These are phyloP conservation scores for Moesziomyces sp. DNA, from an alignment of 1,284 basidiomycete genomes.

Conservation along the genomic window DNA sequence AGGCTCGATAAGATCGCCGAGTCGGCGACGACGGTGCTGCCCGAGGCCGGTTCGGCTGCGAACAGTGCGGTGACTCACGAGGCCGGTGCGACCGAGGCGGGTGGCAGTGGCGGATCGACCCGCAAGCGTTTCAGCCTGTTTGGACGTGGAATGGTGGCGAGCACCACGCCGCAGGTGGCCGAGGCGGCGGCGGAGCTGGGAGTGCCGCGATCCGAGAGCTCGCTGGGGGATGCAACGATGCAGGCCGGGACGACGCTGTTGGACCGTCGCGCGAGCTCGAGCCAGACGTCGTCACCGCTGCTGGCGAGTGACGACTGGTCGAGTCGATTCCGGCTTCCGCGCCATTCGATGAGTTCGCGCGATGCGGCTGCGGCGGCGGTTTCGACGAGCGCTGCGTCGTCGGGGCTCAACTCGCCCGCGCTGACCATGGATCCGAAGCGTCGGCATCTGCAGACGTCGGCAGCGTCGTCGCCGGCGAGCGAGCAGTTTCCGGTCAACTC, in stretches of 20 bases:
- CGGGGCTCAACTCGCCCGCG: conserved; percentile 30
- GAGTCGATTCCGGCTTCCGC: conserved; percentile 30
- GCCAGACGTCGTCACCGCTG: conserved; percentile 17
- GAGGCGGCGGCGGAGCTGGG: conserved; percentile 4
- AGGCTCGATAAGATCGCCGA: conserved; percentile 20
- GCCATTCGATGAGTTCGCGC: conserved; percentile 19
- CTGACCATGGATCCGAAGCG: conserved; percentile 33
- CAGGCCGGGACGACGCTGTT: conserved; percentile 8
- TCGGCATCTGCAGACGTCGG: conserved; percentile 18
- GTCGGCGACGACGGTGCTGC: background rate
- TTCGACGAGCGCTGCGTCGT: conserved; percentile 11
- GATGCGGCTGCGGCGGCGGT: background rate
- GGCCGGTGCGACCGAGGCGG: background rate
- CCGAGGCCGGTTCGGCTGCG: no score
- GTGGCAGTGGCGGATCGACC: background rate
- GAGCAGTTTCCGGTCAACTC: conserved; percentile 44
- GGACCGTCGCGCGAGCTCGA: conserved; percentile 24
- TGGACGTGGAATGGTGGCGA: conserved; percentile 22
- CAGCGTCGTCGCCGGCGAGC: conserved; percentile 25
- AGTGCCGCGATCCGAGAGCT: conserved; percentile 17
- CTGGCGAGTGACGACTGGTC: conserved; percentile 28
- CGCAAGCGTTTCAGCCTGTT: conserved; percentile 38
- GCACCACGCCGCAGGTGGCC: conserved; percentile 12
- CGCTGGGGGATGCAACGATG: conserved; percentile 14
- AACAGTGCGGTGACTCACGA: background rate